Conservation (phyloP, 805 yeast species). For the Clavispora asparagi region DNA sequence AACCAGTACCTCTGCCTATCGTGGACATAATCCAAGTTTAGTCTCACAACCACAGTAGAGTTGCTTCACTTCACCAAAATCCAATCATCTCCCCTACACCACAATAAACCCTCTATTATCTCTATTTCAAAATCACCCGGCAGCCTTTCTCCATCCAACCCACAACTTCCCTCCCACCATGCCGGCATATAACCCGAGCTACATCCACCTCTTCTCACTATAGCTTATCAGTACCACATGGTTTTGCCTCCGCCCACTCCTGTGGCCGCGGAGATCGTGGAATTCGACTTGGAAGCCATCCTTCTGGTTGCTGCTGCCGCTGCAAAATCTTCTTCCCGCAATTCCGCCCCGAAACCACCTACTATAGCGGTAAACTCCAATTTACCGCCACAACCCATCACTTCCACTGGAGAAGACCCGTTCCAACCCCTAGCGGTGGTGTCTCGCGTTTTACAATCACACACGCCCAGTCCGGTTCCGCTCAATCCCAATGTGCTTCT, state of each 20-base stretch:
- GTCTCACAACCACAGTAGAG: no score
- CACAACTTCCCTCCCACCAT: no score
- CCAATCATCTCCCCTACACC: no score
- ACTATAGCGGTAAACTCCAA: not conserved
- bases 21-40: no score
- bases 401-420: not conserved
- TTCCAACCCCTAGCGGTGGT: constrained; percentile 3
- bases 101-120: no score
- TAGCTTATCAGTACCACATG: not conserved
- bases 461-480: constrained; percentile 5
- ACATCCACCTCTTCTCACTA: not conserved
- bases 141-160: no score
- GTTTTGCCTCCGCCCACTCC: not conserved
- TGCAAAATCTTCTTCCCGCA: not conserved
- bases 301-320: constrained; percentile 5
- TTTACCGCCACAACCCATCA: not conserved
- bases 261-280: constrained; percentile 7
- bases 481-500: constrained; percentile 1
- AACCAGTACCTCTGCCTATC: no score
- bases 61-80: no score
- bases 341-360: not conserved
- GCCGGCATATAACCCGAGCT: not conserved
- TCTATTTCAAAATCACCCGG: no score
- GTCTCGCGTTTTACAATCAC: constrained; percentile 1
- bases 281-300: constrained; percentile 13